Evolutionary conservation across 345 rosid species (phyloP).

Genomic region (Hibiscus syriacus): DNA sequence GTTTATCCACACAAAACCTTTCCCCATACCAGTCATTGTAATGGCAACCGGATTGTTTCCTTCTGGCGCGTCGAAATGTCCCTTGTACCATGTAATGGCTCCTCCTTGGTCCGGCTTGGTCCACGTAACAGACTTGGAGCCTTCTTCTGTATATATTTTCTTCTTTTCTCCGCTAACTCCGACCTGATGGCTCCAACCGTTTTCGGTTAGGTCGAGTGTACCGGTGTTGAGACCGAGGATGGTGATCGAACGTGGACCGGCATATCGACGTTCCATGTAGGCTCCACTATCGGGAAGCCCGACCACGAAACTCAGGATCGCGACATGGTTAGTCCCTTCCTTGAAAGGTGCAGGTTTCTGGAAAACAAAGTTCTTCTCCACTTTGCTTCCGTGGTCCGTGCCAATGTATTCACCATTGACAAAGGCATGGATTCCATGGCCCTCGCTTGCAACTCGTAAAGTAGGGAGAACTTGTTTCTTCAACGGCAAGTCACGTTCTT

Average conservation of each 20-base stretch:
- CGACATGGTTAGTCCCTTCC: conserved; percentile 45
- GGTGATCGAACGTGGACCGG: conserved; percentile 60
- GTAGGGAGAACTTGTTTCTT: conserved; percentile 33
- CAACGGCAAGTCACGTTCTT: conserved; percentile 33
- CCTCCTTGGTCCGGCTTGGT: conserved; percentile 19
- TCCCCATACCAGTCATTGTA: conserved; percentile 53
- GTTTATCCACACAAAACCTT: conserved; percentile 83
- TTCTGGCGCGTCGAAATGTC: conserved; percentile 63
- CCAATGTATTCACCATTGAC: conserved; percentile 57
- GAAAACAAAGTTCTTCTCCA: conserved; percentile 77
- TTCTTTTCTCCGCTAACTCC: conserved; percentile 56
- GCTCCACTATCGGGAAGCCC: conserved; percentile 90
- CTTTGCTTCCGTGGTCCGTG: conserved; percentile 70
- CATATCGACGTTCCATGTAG: conserved; percentile 69
- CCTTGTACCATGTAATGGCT: conserved; percentile 66
- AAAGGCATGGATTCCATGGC: conserved; percentile 55
- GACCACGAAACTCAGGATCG: conserved; percentile 42
- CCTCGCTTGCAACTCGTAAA: conserved; percentile 69
- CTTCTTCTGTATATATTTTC: conserved; percentile 37
- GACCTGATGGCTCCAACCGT: conserved; percentile 75
- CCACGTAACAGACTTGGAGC: conserved; percentile 47
- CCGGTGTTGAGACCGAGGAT: conserved; percentile 77
- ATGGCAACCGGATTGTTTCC: conserved; percentile 52
- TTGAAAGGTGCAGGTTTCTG: conserved; percentile 33
- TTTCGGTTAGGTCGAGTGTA: conserved; percentile 47